Percentiles rank a stretch among this genome's conserved stretches.
phyloP scores from a whole-genome alignment of 768 basidiomycete species.

The Boletus rubropictus region DNA sequence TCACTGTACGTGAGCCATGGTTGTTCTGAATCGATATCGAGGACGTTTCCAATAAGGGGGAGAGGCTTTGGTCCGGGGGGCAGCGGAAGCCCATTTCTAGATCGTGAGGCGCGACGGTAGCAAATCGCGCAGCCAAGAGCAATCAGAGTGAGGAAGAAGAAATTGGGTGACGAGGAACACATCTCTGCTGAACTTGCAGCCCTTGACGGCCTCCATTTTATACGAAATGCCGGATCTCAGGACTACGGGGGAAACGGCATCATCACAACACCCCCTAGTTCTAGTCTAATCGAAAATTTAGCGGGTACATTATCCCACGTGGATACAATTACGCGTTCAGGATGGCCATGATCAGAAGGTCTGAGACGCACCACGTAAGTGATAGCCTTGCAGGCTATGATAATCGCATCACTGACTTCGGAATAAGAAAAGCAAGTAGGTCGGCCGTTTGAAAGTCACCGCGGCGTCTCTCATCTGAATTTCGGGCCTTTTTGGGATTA shows the following conservation, averaged over 20 bases:
- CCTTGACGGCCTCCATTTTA: slow-evolving; percentile 9
- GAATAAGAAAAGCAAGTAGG: slow-evolving; percentile 5
- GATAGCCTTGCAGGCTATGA: slow-evolving; percentile 17
- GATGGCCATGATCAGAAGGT: slow-evolving; percentile 1
- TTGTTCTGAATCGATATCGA: slow-evolving; percentile 19
- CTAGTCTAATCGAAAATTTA: background rate
- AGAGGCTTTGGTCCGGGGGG: slow-evolving; percentile 23
- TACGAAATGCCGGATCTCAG: slow-evolving; percentile 6
- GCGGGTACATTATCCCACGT: slow-evolving; percentile 4
- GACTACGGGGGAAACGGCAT: slow-evolving; percentile 2
- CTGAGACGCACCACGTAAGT: slow-evolving; percentile 23
- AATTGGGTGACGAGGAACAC: slow-evolving; percentile 1
- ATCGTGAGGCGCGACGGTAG: slow-evolving; percentile 4
- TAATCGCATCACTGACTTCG: slow-evolving; percentile 16
- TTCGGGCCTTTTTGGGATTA: slow-evolving; percentile 14
- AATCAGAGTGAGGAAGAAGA: slow-evolving; percentile 8
- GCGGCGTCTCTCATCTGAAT: slow-evolving; percentile 23
- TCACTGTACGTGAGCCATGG: slow-evolving; percentile 27
- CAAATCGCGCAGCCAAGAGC: slow-evolving; percentile 10
- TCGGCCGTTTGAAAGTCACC: slow-evolving; percentile 17
- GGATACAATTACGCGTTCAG: slow-evolving; percentile 11
- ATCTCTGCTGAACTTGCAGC: slow-evolving; percentile 7
- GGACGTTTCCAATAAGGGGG: slow-evolving; percentile 22
- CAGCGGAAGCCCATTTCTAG: slow-evolving; percentile 8
- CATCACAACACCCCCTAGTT: slow-evolving; percentile 11